Percentiles rank a stretch among this genome's conserved stretches.
These are phyloP conservation scores for Globisporangium middletonii DNA, from an alignment of 352 stramenopile species.

Conservation along the genomic window DNA sequence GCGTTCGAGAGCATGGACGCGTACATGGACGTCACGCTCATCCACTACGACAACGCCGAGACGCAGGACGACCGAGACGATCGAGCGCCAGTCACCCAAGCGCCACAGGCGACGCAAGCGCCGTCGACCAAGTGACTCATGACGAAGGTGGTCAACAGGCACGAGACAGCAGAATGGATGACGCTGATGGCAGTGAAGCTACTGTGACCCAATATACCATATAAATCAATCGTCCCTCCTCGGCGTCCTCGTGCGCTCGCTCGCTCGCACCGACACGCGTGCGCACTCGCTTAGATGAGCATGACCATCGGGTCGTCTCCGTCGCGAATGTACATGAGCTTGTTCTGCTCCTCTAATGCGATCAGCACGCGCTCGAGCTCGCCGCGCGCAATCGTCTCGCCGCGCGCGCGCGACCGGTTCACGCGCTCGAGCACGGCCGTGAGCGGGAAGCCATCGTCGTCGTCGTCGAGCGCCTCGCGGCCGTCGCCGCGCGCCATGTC, in stretches of 20 bases:
- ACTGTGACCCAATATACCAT: constrained; percentile 9
- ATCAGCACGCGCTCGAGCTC: constrained; percentile 69
- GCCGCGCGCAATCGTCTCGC: constrained; percentile 27
- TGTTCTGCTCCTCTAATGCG: constrained; percentile 83
- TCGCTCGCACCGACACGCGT: not conserved
- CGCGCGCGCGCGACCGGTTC: constrained; percentile 34
- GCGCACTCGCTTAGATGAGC: constrained; percentile 61
- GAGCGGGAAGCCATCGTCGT: constrained; percentile 61
- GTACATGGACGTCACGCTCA: constrained; percentile 62
- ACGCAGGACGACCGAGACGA: not conserved
- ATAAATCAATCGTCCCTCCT: constrained; percentile 5
- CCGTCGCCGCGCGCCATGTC: constrained; percentile 40
- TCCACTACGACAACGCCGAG: constrained; percentile 47
- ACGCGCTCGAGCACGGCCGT: constrained; percentile 48
- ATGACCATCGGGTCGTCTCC: constrained; percentile 76
- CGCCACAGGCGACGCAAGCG: not conserved
- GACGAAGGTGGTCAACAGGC: too few species aligned
- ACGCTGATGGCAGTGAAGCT: not conserved
- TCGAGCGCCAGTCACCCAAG: not conserved
- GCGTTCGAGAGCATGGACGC: constrained; percentile 63
- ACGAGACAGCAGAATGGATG: too few species aligned
- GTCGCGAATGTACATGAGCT: constrained; percentile 87
- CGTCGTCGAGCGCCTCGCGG: constrained; percentile 26
- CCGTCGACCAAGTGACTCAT: too few species aligned
- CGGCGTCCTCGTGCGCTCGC: constrained; percentile 3